Evolutionary conservation across 169 alveolate species (phyloP).

Genomic region (Blepharisma undulans): DNA sequence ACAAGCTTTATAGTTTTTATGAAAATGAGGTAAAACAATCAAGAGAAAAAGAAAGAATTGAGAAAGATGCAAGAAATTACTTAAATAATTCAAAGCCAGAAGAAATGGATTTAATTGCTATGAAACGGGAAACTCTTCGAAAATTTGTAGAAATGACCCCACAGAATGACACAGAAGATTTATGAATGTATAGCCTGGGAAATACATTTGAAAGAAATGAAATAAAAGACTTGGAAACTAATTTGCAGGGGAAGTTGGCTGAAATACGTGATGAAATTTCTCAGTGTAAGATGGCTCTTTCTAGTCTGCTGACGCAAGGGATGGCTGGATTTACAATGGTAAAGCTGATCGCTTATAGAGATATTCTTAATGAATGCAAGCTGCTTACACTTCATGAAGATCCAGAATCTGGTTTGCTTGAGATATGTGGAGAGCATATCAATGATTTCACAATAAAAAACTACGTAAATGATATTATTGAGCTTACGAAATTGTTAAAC

Average conservation of each 20-base stretch:
- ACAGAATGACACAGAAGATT: not conserved
- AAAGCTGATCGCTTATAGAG: not conserved
- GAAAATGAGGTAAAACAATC: not conserved
- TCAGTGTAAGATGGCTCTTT: not conserved
- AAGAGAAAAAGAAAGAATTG: not conserved
- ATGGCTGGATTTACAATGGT: not conserved
- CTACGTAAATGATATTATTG: not conserved
- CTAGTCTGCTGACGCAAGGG: not conserved
- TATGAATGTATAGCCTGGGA: conserved; percentile 8
- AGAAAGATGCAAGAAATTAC: conserved; percentile 17
- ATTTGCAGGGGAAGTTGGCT: not conserved
- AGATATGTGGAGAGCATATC: conserved; percentile 24
- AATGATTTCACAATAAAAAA: not conserved
- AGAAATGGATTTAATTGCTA: conserved; percentile 8
- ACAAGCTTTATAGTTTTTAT: not conserved
- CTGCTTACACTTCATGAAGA: not conserved
- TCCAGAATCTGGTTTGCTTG: not conserved
- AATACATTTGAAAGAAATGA: not conserved
- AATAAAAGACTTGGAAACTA: not conserved
- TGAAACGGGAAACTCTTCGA: conserved; percentile 14
- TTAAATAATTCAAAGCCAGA: not conserved
- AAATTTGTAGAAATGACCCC: not conserved
- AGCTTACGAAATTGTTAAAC: not conserved
- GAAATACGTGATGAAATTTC: conserved; percentile 16
- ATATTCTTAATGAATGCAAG: conserved; percentile 8